These are phyloP conservation scores for Coemansia sp. DNA, from an alignment of 192 early-diverging fungal species.

Conservation along the genomic window DNA sequence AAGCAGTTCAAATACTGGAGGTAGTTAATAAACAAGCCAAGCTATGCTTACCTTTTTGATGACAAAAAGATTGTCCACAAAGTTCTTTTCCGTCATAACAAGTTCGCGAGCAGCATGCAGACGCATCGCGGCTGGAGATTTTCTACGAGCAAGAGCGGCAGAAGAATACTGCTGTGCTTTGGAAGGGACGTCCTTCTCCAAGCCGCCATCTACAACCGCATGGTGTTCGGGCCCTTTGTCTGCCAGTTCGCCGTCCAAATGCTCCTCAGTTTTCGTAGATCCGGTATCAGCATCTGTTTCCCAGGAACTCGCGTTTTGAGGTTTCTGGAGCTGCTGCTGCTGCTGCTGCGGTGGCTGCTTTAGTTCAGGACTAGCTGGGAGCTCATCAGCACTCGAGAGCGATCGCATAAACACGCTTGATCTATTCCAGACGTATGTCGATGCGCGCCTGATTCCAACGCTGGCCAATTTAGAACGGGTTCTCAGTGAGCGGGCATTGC, in stretches of 20 bases:
- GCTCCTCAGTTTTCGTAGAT: constrained; percentile 26
- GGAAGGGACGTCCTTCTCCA: neutral
- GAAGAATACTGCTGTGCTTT: neutral
- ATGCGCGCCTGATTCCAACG: constrained; percentile 46
- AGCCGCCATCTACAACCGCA: neutral
- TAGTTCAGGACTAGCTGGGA: constrained; percentile 16
- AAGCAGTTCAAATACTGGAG: neutral
- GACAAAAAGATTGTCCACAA: constrained; percentile 55
- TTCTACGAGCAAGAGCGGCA: constrained; percentile 4
- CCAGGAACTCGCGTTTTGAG: constrained; percentile 1
- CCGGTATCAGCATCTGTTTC: constrained; percentile 21
- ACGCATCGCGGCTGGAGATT: constrained; percentile 48
- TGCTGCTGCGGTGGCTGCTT: constrained; percentile 4
- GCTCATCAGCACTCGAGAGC: constrained; percentile 44
- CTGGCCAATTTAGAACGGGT: constrained; percentile 40
- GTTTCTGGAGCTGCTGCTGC: constrained; percentile 2
- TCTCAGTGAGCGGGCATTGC: constrained; percentile 34
- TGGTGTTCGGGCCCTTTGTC: neutral
- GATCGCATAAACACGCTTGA: constrained; percentile 50
- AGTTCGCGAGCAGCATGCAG: constrained; percentile 48
- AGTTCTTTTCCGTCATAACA: constrained; percentile 55
- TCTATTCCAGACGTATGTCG: constrained; percentile 49
- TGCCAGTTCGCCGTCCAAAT: neutral
- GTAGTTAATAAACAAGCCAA: neutral
- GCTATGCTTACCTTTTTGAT: constrained; percentile 41